phyloP scores from a whole-genome alignment of 1,139 yeast genomes.

The Suzukiozyma palmioleophila region DNA sequence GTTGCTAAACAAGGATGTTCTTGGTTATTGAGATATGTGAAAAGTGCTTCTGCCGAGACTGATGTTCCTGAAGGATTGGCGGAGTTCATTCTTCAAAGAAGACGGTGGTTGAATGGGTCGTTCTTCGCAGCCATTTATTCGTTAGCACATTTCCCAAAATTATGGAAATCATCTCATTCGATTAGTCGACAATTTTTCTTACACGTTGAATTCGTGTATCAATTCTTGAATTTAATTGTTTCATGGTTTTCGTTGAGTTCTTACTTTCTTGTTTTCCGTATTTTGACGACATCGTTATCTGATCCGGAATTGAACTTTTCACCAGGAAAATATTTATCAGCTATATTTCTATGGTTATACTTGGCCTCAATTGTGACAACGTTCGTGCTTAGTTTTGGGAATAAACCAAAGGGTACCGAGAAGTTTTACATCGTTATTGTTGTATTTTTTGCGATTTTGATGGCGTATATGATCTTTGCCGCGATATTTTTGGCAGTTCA shows the following conservation, averaged over 20 bases:
- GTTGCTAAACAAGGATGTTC: slow-evolving; percentile 43
- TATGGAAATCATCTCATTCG: slow-evolving; percentile 43
- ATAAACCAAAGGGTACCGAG: slow-evolving; percentile 90
- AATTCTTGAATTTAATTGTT: slow-evolving; percentile 42
- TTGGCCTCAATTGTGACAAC: slow-evolving; percentile 86
- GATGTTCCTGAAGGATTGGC: slow-evolving; percentile 47
- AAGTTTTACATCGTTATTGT: slow-evolving; percentile 79
- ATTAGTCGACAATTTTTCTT: slow-evolving; percentile 37
- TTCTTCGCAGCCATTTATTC: slow-evolving; percentile 48
- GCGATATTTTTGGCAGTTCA: slow-evolving; percentile 48
- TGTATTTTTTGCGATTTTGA: slow-evolving; percentile 81
- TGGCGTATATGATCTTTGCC: slow-evolving; percentile 84
- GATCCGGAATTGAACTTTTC: slow-evolving; percentile 43
- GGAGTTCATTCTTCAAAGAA: slow-evolving; percentile 44
- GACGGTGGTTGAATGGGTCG: slow-evolving; percentile 51
- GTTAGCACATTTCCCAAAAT: slow-evolving; percentile 40
- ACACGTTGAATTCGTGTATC: slow-evolving; percentile 42
- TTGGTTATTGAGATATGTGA: slow-evolving; percentile 45
- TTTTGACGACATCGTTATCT: slow-evolving; percentile 66
- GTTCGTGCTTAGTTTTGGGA: slow-evolving; percentile 88
- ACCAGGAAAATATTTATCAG: slow-evolving; percentile 76
- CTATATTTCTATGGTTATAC: slow-evolving; percentile 84
- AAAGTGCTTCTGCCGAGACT: slow-evolving; percentile 45
- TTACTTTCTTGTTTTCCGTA: slow-evolving; percentile 75
- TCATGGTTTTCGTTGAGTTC: slow-evolving; percentile 84